Evolutionary conservation across 805 yeast genomes (phyloP), one percentile per base, ranked within the genome.

Genomic region (Zygosaccharomyces gambellarensis): DNA sequence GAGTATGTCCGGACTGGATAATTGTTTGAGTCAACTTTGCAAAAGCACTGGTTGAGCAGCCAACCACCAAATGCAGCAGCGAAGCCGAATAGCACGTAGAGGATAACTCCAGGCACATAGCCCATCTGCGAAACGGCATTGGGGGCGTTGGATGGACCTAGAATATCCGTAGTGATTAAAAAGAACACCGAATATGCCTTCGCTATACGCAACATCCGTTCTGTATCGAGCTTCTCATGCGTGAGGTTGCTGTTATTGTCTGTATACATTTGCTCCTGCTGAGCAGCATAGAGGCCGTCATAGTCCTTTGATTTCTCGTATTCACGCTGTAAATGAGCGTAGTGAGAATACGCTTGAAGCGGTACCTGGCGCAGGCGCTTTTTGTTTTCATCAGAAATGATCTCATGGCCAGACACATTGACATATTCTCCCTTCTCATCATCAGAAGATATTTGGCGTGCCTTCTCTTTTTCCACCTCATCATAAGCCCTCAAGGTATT

Each of bases 131-230:
- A 57, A 46, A 75, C 63, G 10, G 78, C 73, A 52, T 71, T 74
- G 3, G 78, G 79, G 19, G 79, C 77, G 43, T 69, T 64, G 10
- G 72, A 63, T 17, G 79, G 79, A 23, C 79, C 79, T 36, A 73
- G 64, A 44, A 74, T 73, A 63, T 75, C 79, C 6, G 78, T 74
- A 36, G 79, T 74, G 50, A 75, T 75, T 32, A 75, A 63, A 56
- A 67, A 74, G 61, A 75, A 74, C n/a, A 74, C 75, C 0, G 71
- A 64, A 30, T 50, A 53, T 12, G 48, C 54, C 38, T 53, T 53
- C 23, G 54, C 54, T 17, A 53, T 45, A 23, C 56, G 56, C 28
- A 53, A 22, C 45, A 48, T 19, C 12, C 56, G 39, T 43, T 52
- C 50, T 4, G 55, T 23, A 23, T 52, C 52, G 11, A 52, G 55